Base-by-base conservation (phyloP, 2,329 filamentous ascomycete genomes). In the Claviceps fusiformis region DNA sequence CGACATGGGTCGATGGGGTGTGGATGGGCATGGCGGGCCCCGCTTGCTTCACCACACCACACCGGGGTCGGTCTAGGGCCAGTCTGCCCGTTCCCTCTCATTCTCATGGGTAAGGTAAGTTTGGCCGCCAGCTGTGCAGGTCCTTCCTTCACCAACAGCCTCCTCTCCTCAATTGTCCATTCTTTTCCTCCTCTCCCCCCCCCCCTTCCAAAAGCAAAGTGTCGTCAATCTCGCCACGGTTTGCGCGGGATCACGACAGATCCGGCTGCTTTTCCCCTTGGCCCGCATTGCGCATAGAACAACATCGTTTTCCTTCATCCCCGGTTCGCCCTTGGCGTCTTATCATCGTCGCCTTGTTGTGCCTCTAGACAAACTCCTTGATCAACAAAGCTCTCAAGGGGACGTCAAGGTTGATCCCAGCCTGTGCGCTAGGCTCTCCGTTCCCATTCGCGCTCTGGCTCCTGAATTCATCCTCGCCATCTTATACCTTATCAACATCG, bases 91-190 rank as follows among this genome's bases (percentile, higher is more conserved):
- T 69, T 69, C 66, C 64, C 68, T 63, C 65, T 64, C 50, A 64
- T 68, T 66, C 59, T 67, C 65, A 64, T 73, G 70, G 70, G 70
- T 73, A 62, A 73, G 70, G 70, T 65, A 63, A 73, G 70, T 73
- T 72, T 67, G 62, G 59, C 60, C 61, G 63, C 65, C 64, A 68
- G 67, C 62, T 64, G 61, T 64, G 68, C 65, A 70, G 65, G 67
- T 70, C 65, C 63, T 69, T 70, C 65, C 65, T 69, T 67, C 68
- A 69, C 67, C 67, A 64, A 65, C 62, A 59, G 65, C 65, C 66
- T 70, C 68, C n/a, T n/a, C n/a, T 63, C 63, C 64, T 68, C 68
- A 65, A 68, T 67, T 68, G 66, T 64, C 67, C 65, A 62, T 64
- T 67, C 65, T 64, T 62, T 65, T 62, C 57, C 59, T 61, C 60